Conservation (phyloP, 73 alveolate species). For the Breviolum minutum region DNA sequence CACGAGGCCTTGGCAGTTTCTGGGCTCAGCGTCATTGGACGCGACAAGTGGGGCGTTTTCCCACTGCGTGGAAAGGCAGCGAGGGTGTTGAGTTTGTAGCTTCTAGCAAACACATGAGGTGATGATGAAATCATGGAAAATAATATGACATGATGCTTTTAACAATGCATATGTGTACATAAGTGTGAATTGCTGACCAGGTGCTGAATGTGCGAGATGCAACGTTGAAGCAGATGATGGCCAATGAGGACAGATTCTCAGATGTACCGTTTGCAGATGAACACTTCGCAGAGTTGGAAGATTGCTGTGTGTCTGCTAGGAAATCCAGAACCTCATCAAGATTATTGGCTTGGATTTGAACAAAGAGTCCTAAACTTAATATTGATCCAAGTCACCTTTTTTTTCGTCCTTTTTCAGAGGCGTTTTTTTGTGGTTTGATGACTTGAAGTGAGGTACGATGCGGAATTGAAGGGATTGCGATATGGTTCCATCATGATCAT, state of each 20-base stretch:
- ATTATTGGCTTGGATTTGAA: conserved; percentile 99
- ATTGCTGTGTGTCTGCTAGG: conserved; percentile 76
- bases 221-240: conserved; percentile 92
- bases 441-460: conserved; percentile 30
- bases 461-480: conserved; percentile 98
- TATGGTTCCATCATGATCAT: conserved; percentile 99
- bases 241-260: conserved; percentile 32
- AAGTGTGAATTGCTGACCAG: neutral
- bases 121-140: neutral
- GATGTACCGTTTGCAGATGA: neutral
- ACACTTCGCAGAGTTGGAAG: neutral
- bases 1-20: conserved; percentile 77
- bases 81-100: neutral
- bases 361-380: conserved; percentile 96
- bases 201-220: conserved; percentile 95
- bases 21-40: conserved; percentile 96
- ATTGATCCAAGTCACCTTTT: too few species aligned
- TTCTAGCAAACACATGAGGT: neutral
- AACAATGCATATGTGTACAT: neutral
- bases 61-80: conserved; percentile 97
- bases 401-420: neutral
- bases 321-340: conserved; percentile 99
- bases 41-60: conserved; percentile 99
- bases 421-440: neutral
- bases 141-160: neutral